Evolutionary conservation across 148 eudicot genomes (phyloP), one percentile per base, ranked within the genome.

Genomic region (Suaeda aralocaspica): DNA sequence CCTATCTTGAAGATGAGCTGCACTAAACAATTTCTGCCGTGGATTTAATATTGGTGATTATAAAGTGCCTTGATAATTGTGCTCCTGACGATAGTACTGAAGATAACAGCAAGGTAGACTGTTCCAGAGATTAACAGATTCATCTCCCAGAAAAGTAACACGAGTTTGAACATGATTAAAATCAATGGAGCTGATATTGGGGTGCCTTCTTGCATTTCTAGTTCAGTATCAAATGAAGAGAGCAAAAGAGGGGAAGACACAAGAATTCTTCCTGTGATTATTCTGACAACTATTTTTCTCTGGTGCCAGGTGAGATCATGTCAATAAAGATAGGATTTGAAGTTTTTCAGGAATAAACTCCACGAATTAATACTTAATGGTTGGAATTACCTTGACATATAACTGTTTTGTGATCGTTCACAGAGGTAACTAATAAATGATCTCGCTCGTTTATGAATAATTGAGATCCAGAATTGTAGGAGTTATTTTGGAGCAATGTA

Each of bases 181-280:
- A 77, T 80, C 15, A 74, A 83, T 73, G 99, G 99, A 57, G 44
- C 67, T 12, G 89, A 87, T 62, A 52, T 28, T 60, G 99, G 99
- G 65, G 96, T 95, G 99, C 97, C 29, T 91, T 95, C 84, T 84
- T 95, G 69, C 87, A 85, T 77, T 84, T 95, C 66, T 91, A 2
- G 97, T 91, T 69, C 88, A 91, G 78, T 75, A 75, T 77, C 87
- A 8, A 79, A 82, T 74, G 31, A 63, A n/a, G 84, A 83, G 72
- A 71, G 60, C 25, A 81, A 81, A 59, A 84, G 86, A 72, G 93
- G 90, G 21, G 88, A 83, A 72, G 99, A 95, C 81, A 82, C 93
- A 15, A 76, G 99, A 70, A 86, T 95, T 67, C 88, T 95, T 68
- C 97, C 97, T 15, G 99, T 94, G 66, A 95, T 84, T 95, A 95